Percentiles rank a stretch among this genome's conserved stretches.
phyloP scores from a whole-genome alignment of 2,329 filamentous ascomycete genomes.

The Hymenoscyphus albidus region DNA sequence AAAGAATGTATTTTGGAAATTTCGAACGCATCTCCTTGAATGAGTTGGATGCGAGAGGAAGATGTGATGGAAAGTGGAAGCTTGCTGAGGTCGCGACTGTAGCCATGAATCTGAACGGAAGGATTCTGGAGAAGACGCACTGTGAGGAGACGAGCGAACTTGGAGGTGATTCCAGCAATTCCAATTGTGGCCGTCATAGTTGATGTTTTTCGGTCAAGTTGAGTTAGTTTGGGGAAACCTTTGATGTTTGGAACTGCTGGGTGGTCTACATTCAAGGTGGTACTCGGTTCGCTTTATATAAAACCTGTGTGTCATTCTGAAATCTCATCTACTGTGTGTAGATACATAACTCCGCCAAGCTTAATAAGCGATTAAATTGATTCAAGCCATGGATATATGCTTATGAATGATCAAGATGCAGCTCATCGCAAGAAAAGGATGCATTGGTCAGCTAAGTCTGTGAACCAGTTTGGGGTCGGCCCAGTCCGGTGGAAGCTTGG shows the following conservation, averaged over 20 bases:
- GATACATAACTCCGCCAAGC: not conserved
- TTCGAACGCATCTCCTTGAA: not conserved
- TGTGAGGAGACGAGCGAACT: not conserved
- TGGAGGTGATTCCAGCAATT: not conserved
- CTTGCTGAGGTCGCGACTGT: not conserved
- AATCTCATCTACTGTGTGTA: not conserved
- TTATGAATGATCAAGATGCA: no score
- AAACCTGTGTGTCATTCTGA: not conserved
- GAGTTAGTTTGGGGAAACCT: not conserved
- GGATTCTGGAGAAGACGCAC: not conserved
- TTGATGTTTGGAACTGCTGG: not conserved
- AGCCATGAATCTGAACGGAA: not conserved
- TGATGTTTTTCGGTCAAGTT: not conserved
- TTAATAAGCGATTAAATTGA: not conserved
- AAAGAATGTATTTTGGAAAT: not conserved
- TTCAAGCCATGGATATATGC: not conserved
- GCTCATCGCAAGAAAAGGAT: no score
- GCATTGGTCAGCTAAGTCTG: not conserved
- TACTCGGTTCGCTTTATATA: not conserved
- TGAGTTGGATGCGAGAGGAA: not conserved
- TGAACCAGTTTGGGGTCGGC: not conserved
- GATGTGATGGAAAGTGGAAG: not conserved
- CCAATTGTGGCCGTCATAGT: not conserved
- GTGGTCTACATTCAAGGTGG: not conserved
- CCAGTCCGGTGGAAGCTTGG: not conserved